Percentiles rank a stretch among this genome's conserved stretches.
Conservation (phyloP, 768 basidiomycete species). For the Termitomyces titanicus region DNA sequence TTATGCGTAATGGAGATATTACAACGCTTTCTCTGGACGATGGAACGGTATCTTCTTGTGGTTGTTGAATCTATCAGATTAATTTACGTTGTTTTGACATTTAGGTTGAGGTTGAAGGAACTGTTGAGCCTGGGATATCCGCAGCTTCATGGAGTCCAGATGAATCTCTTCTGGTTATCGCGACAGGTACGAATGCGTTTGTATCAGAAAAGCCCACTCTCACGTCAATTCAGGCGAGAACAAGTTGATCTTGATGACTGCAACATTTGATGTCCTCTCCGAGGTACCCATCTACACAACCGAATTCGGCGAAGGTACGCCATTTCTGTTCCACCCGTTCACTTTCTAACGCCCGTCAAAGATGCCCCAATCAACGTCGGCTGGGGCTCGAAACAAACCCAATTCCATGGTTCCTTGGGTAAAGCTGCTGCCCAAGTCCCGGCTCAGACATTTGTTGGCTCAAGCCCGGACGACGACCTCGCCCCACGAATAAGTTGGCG, state of each 20-base stretch:
- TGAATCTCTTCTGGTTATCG: constrained; percentile 76
- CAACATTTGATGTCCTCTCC: constrained; percentile 82
- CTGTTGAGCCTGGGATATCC: constrained; percentile 78
- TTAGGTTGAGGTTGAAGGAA: constrained; percentile 80
- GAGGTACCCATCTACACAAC: constrained; percentile 68
- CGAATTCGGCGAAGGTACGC: constrained; percentile 83
- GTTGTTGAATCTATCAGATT: constrained; percentile 12
- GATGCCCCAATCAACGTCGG: constrained; percentile 93
- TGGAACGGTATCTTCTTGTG: constrained; percentile 33
- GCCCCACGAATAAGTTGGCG: constrained; percentile 85
- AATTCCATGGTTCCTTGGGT: constrained; percentile 95
- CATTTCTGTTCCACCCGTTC: background rate
- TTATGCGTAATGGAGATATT: constrained; percentile 83
- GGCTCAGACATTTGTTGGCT: constrained; percentile 34
- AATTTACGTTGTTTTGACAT: background rate
- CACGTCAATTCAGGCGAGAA: constrained; percentile 47
- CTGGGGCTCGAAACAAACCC: constrained; percentile 96
- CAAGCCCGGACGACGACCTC: constrained; percentile 68
- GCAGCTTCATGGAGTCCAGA: constrained; percentile 92
- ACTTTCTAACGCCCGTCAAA: constrained; percentile 23
- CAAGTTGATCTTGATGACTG: constrained; percentile 85
- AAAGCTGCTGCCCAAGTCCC: constrained; percentile 72
- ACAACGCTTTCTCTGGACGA: constrained; percentile 57
- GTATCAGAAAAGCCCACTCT: background rate
- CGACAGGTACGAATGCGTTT: constrained; percentile 55